phyloP scores from a whole-genome alignment of 2,329 filamentous ascomycete species.

The Fusarium beomiforme region DNA sequence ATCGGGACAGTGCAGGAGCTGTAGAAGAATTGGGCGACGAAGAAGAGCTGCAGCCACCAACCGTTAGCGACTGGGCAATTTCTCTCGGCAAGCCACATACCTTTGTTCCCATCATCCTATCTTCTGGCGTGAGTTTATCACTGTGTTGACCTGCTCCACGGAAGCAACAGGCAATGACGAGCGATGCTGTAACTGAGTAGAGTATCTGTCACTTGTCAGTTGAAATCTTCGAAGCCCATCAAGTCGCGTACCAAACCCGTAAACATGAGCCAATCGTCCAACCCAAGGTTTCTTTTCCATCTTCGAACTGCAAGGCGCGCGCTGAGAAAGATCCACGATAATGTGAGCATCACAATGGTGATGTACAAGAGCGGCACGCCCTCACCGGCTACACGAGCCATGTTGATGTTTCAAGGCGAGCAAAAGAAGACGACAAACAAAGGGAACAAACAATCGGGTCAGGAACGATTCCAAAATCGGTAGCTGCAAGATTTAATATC shows the following conservation, averaged over 20 bases:
- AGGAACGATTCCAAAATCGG: neutral
- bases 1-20: conserved; percentile 35
- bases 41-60: conserved; percentile 18
- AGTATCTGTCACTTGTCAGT: conserved; percentile 6
- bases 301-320: conserved; percentile 14
- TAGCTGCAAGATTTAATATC: neutral
- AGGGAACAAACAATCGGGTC: neutral
- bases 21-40: conserved; percentile 37
- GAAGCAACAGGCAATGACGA: conserved; percentile 35
- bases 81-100: rapidly evolving
- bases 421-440: neutral
- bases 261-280: conserved; percentile 39
- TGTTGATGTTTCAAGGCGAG: neutral
- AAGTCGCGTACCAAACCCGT: conserved; percentile 19
- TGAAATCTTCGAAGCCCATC: rapidly evolving
- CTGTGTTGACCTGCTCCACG: conserved; percentile 27
- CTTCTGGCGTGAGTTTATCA: neutral
- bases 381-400: conserved; percentile 21
- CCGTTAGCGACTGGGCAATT: neutral
- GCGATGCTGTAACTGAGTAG: conserved; percentile 16
- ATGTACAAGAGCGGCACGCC: conserved; percentile 30
- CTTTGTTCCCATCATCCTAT: conserved; percentile 33
- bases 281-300: conserved; percentile 29
- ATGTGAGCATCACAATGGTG: conserved; percentile 24
- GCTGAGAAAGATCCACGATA: conserved; percentile 21